Percentiles rank a stretch among this genome's conserved stretches.
Conservation (phyloP, 1,139 yeast genomes). For the Yamadazyma spencermartinsiae region DNA sequence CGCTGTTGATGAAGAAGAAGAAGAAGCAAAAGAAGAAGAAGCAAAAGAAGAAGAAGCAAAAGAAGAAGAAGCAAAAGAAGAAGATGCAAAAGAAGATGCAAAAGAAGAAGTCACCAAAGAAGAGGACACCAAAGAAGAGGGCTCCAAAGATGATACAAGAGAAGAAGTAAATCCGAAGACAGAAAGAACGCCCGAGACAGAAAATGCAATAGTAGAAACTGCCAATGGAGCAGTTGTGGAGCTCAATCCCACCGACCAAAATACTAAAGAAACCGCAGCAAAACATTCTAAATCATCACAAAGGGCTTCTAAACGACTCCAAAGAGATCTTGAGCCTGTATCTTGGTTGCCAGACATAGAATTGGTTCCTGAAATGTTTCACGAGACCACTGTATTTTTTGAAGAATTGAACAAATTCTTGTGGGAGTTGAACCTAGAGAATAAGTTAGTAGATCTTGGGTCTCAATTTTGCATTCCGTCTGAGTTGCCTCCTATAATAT, state of each 20-base stretch:
- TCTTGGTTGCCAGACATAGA: constrained; percentile 18
- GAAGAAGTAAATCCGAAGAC: constrained; percentile 2
- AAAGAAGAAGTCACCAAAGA: neutral
- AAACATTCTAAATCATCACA: constrained; percentile 22
- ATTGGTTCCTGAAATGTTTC: constrained; percentile 23
- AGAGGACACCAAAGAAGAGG: constrained; percentile 1
- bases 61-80: constrained; percentile 1
- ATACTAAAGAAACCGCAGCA: constrained; percentile 14
- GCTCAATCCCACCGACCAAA: neutral
- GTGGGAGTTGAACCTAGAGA: constrained; percentile 2
- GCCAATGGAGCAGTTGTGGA: neutral
- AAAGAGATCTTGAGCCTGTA: constrained; percentile 22
- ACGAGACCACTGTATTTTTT: constrained; percentile 26
- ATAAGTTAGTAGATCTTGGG: neutral
- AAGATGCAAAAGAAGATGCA: neutral
- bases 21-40: constrained; percentile 1
- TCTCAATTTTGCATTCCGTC: constrained; percentile 14
- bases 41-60: constrained; percentile 2
- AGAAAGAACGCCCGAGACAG: neutral
- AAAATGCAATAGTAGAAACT: neutral
- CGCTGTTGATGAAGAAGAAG: constrained; percentile 10
- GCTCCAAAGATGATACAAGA: neutral
- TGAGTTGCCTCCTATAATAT: constrained; percentile 11
- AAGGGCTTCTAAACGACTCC: constrained; percentile 41
- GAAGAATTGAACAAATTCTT: constrained; percentile 21